A percentile compares a stretch with the other conserved stretches of the same genome.
Conservation (phyloP, 768 basidiomycete species). For the Russula sp. region DNA sequence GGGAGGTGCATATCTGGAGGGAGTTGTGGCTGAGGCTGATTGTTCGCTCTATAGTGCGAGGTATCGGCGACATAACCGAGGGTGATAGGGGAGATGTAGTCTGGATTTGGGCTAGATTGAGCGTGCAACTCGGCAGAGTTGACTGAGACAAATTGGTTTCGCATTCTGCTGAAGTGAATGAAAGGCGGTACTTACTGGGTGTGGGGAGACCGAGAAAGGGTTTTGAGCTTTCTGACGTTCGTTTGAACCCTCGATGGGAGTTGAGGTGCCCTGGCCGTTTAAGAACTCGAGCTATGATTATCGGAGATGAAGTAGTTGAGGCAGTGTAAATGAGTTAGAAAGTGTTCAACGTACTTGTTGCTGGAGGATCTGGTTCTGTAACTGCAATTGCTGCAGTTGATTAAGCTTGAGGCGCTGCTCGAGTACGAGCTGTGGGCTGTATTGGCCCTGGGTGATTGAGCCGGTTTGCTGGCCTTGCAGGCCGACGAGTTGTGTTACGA, state of each 20-base stretch:
- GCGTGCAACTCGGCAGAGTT: slow-evolving; percentile 63
- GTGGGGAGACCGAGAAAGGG: slow-evolving; percentile 55
- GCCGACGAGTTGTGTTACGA: slow-evolving; percentile 51
- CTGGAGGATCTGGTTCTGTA: slow-evolving; percentile 84
- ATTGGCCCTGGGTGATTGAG: slow-evolving; percentile 34
- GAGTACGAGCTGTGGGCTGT: slow-evolving; percentile 49
- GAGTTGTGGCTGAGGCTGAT: slow-evolving; percentile 23
- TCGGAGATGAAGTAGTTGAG: slow-evolving; percentile 4
- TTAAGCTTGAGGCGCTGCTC: slow-evolving; percentile 78
- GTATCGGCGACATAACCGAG: slow-evolving; percentile 41
- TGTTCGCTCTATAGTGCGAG: slow-evolving; percentile 34
- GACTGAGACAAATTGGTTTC: slow-evolving; percentile 12
- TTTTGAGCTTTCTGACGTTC: slow-evolving; percentile 32
- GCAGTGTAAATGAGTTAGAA: background rate
- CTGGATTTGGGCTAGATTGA: slow-evolving; percentile 46
- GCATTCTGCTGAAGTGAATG: slow-evolving; percentile 36
- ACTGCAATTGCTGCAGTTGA: slow-evolving; percentile 72
- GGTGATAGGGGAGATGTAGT: slow-evolving; percentile 62
- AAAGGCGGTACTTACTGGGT: slow-evolving; percentile 49
- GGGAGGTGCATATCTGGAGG: slow-evolving; percentile 33
- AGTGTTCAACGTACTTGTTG: slow-evolving; percentile 62
- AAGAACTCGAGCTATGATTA: slow-evolving; percentile 35
- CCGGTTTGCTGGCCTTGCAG: slow-evolving; percentile 39
- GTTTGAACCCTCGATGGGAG: slow-evolving; percentile 34
- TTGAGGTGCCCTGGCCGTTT: slow-evolving; percentile 39